phyloP scores from a whole-genome alignment of 2,329 filamentous ascomycete genomes.

The Bipolaris cookei region DNA sequence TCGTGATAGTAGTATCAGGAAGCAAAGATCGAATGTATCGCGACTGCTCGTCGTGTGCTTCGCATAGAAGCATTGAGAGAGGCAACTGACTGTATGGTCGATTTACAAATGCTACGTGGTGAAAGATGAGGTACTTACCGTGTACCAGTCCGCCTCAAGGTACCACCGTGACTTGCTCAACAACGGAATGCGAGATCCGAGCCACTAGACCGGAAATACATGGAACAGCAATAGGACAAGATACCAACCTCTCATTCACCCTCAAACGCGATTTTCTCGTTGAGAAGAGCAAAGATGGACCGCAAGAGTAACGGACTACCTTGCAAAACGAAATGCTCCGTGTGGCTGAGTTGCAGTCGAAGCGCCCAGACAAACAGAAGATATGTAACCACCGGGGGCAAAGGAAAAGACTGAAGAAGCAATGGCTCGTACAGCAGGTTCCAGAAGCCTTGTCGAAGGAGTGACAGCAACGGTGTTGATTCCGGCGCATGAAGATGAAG shows the following conservation, averaged over 20 bases:
- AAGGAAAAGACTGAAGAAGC: conserved; percentile 7
- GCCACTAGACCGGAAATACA: conserved; percentile 25
- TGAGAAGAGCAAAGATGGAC: conserved; percentile 18
- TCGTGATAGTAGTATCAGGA: conserved; percentile 13
- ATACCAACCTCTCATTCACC: neutral
- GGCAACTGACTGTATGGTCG: neutral
- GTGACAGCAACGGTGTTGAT: conserved; percentile 28
- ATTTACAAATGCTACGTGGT: conserved; percentile 9
- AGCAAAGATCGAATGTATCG: neutral
- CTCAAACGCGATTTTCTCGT: conserved; percentile 8
- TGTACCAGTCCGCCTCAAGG: conserved; percentile 21
- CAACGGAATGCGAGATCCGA: conserved; percentile 21
- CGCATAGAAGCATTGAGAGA: neutral
- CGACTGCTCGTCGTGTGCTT: neutral
- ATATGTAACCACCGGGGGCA: conserved; percentile 2
- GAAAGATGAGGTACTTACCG: conserved; percentile 30
- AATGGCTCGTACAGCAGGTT: conserved; percentile 12
- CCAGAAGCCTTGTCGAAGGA: conserved; percentile 21
- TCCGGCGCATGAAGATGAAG: conserved; percentile 32
- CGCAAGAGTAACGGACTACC: conserved; percentile 26
- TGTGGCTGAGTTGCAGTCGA: conserved; percentile 25
- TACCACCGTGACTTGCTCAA: conserved; percentile 31
- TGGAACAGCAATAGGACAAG: conserved; percentile 14
- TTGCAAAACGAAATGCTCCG: conserved; percentile 42
- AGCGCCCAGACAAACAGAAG: neutral